Evolutionary conservation across 805 yeast genomes (phyloP).

Genomic region (Zygoascus biomembranicola): DNA sequence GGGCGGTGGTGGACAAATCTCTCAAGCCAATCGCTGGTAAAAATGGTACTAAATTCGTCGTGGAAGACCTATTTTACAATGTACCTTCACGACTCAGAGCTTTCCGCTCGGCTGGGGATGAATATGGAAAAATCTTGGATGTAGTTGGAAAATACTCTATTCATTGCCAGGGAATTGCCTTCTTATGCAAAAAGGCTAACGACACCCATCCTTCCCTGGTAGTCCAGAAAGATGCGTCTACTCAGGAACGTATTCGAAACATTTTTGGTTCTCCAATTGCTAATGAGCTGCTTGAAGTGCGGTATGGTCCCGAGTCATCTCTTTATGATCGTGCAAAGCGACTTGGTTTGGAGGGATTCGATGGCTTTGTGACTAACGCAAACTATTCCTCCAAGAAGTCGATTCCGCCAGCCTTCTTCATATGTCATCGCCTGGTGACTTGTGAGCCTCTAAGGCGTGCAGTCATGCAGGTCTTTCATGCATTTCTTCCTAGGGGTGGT

Average conservation of each 20-base stretch:
- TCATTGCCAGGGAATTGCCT: conserved; percentile 60
- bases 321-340: conserved; percentile 24
- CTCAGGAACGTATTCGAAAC: conserved; percentile 61
- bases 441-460: conserved; percentile 77
- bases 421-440: conserved; percentile 72
- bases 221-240: conserved; percentile 41
- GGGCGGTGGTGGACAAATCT: conserved; percentile 43
- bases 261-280: conserved; percentile 69
- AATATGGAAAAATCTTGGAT: conserved; percentile 67
- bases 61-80: conserved; percentile 86
- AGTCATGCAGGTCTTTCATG: conserved; percentile 48
- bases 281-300: conserved; percentile 47
- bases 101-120: conserved; percentile 59
- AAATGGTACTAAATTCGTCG: conserved; percentile 74
- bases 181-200: conserved; percentile 73
- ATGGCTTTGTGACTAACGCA: conserved; percentile 62
- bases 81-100: conserved; percentile 70
- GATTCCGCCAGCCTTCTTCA: conserved; percentile 66
- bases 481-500: conserved; percentile 68
- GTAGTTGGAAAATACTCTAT: conserved; percentile 78
- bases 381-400: conserved; percentile 62
- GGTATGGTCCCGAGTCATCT: conserved; percentile 16
- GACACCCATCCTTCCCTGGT: conserved; percentile 62
- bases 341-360: conserved; percentile 39
- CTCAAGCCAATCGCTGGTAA: conserved; percentile 75